Evolutionary conservation across 2,329 filamentous ascomycete genomes (phyloP), one percentile per base, ranked within the genome.

Genomic region (Cercospora zeina): DNA sequence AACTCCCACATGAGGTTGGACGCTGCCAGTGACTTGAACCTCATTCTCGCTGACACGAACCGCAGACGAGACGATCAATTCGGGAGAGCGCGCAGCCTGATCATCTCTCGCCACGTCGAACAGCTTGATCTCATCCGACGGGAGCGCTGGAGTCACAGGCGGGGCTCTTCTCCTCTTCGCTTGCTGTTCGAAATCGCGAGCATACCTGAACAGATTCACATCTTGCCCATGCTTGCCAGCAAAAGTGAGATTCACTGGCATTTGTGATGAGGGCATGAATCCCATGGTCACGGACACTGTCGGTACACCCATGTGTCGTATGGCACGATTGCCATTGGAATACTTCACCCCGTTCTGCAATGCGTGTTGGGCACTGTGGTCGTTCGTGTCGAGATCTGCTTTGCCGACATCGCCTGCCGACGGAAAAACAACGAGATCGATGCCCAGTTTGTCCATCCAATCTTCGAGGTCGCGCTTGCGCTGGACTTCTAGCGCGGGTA

Each of bases 211-310:
- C n/a, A 78, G 55, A 24, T 72, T 67, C 0, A 62, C 65, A 62
- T 85, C 83, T 0, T 77, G 73, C 51, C 81, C 82, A 1, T 80
- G 81, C 34, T 76, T 80, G 0, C 78, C 79, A 0, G 78, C 80
- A 68, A 85, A 83, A 0, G 82, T 84, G 10, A 85, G 65, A 27
- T 81, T 81, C 0, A 84, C 76, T 0, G 83, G 83, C 79, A 85
- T 83, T 0, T 69, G 64, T 51, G 75, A 80, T 8, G 78, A 74
- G 0, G 64, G 67, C 74, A 84, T 77, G 0, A 77, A 61, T 0
- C 83, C 83, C 83, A 85, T 85, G 0, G 82, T 78, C 0, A 84
- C 80, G 0, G 77, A 81, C 1, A 85, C 76, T 0, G 80, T 82
- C 0, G 83, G 83, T 0, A 85, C 77, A 0, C 83, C 83, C 1